Percentiles rank a stretch among this genome's conserved stretches.
Conservation (phyloP, 2,329 filamentous ascomycete species). For the Peltaster fructicola region DNA sequence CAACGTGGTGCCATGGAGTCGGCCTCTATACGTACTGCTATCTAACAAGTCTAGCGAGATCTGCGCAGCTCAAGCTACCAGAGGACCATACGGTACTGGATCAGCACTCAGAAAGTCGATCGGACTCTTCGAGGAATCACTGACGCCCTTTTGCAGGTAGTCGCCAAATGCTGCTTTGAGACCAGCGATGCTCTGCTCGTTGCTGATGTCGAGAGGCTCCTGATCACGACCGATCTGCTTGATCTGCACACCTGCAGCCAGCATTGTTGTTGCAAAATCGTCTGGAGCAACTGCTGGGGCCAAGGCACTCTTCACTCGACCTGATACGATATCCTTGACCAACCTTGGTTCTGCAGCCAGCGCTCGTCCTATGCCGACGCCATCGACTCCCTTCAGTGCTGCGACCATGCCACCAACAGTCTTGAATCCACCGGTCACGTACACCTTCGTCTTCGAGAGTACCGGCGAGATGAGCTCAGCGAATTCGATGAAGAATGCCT, state of each 20-base stretch:
- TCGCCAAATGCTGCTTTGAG: no score
- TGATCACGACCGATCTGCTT: conserved; percentile 35
- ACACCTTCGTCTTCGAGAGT: conserved; percentile 36
- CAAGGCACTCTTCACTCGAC: conserved; percentile 31
- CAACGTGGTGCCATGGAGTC: no score
- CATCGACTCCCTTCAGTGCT: conserved; percentile 40
- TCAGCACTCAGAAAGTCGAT: no score
- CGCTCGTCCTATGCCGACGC: conserved; percentile 40
- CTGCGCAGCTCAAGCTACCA: no score
- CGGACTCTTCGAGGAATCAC: no score
- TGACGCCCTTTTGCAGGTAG: no score
- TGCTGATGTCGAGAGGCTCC: conserved; percentile 34
- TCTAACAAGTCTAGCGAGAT: no score
- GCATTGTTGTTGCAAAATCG: conserved; percentile 33
- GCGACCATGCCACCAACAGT: conserved; percentile 38
- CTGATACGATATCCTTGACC: conserved; percentile 27
- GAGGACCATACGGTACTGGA: no score
- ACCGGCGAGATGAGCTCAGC: conserved; percentile 34
- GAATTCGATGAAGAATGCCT: conserved; percentile 40
- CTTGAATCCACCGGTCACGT: conserved; percentile 42
- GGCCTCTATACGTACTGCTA: no score
- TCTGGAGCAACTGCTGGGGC: conserved; percentile 30
- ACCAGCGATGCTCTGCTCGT: conserved; percentile 29
- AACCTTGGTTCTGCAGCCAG: conserved; percentile 34
- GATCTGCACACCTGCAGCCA: conserved; percentile 34